These are phyloP conservation scores for Pseudocercospora crystallina DNA, from an alignment of 2,329 filamentous ascomycete species.

Conservation along the genomic window DNA sequence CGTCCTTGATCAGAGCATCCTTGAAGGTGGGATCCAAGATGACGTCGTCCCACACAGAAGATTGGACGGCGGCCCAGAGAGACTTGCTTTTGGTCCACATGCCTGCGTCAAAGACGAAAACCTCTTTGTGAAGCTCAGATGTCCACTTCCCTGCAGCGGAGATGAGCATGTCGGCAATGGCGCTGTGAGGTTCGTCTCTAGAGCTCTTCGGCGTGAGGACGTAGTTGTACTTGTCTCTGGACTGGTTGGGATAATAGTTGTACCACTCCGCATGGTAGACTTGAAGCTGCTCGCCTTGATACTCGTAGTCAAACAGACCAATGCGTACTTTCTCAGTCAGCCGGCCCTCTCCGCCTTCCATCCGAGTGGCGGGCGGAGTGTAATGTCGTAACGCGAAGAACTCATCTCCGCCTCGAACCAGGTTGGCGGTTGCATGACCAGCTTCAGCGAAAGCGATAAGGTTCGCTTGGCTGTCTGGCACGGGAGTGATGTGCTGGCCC, in stretches of 20 bases:
- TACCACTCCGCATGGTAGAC: slow-evolving; percentile 41
- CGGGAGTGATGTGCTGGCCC: slow-evolving; percentile 15
- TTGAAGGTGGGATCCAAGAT: slow-evolving; percentile 48
- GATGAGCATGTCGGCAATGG: slow-evolving; percentile 38
- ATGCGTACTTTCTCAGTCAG: slow-evolving; percentile 40
- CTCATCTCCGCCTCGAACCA: slow-evolving; percentile 37
- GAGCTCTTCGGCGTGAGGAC: slow-evolving; percentile 16
- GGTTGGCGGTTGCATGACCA: slow-evolving; percentile 39
- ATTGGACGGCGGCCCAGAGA: slow-evolving; percentile 42
- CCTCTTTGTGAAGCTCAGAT: slow-evolving; percentile 39
- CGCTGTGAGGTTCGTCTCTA: slow-evolving; percentile 25
- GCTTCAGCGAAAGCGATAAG: slow-evolving; percentile 43
- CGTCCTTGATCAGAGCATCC: slow-evolving; percentile 39
- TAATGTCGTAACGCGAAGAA: slow-evolving; percentile 37
- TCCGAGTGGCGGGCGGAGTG: slow-evolving; percentile 35
- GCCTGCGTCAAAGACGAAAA: slow-evolving; percentile 46
- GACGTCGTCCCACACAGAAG: slow-evolving; percentile 47
- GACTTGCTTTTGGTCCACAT: slow-evolving; percentile 42
- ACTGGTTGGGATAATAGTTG: not conserved
- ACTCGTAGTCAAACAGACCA: slow-evolving; percentile 44
- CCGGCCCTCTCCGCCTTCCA: slow-evolving; percentile 36
- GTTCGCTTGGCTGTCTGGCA: slow-evolving; percentile 16
- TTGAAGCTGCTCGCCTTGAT: slow-evolving; percentile 39
- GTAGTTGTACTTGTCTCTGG: slow-evolving; percentile 14
- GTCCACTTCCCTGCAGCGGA: slow-evolving; percentile 41